These are phyloP conservation scores for Collybia sp. DNA, from an alignment of 768 basidiomycete genomes.

Conservation along the genomic window DNA sequence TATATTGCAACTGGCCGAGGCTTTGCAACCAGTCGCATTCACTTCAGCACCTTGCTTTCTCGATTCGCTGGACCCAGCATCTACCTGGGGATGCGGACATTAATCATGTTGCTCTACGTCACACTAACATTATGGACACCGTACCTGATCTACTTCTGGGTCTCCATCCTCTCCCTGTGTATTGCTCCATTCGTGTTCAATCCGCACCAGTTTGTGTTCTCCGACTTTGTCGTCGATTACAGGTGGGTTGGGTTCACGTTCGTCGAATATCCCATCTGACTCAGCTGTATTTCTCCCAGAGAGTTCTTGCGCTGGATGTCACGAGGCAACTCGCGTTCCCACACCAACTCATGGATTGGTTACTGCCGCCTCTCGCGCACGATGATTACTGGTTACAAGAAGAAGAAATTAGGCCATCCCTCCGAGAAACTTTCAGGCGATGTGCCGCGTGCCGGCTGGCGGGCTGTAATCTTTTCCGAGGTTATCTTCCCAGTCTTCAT, in stretches of 20 bases:
- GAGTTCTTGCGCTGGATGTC: slow-evolving; percentile 99
- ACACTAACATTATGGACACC: slow-evolving; percentile 90
- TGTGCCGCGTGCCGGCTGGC: slow-evolving; percentile 90
- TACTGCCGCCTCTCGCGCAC: slow-evolving; percentile 98
- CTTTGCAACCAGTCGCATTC: slow-evolving; percentile 93
- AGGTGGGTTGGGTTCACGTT: slow-evolving; percentile 40
- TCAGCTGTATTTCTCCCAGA: slow-evolving; percentile 34
- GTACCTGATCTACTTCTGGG: slow-evolving; percentile 96
- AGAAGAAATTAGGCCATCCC: slow-evolving; percentile 93
- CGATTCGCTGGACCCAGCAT: slow-evolving; percentile 98
- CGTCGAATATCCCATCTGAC: slow-evolving; percentile 4
- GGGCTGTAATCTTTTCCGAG: slow-evolving; percentile 84
- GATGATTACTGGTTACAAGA: slow-evolving; percentile 99
- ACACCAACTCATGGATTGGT: slow-evolving; percentile 98
- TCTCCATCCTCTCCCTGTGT: slow-evolving; percentile 89
- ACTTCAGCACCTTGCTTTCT: slow-evolving; percentile 93
- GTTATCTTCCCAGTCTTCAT: slow-evolving; percentile 81
- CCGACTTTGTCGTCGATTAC: slow-evolving; percentile 97
- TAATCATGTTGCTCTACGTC: slow-evolving; percentile 91
- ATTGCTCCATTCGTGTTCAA: slow-evolving; percentile 98
- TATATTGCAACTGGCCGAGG: slow-evolving; percentile 99
- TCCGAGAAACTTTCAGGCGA: slow-evolving; percentile 97
- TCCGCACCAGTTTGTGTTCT: slow-evolving; percentile 98
- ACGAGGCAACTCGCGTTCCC: slow-evolving; percentile 94
- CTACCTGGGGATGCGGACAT: slow-evolving; percentile 91